These are phyloP conservation scores for Paramecium primaurelia DNA, from an alignment of 73 alveolate genomes.

Conservation along the genomic window DNA sequence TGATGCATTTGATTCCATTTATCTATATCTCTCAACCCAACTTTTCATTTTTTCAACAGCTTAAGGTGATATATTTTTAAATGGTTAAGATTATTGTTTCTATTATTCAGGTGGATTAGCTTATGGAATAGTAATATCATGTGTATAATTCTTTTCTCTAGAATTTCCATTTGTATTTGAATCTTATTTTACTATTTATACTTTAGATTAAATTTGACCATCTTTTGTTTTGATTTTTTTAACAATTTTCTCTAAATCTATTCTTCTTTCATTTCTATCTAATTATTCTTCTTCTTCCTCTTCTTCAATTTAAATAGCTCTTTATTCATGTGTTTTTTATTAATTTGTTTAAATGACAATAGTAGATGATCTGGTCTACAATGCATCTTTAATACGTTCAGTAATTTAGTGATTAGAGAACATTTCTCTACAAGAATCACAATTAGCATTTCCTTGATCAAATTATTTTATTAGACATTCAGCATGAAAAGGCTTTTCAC, in stretches of 20 bases:
- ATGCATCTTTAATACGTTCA: background rate
- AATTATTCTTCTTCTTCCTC: slow-evolving; percentile 2
- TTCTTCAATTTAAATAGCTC: background rate
- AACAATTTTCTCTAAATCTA: background rate
- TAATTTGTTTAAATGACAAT: background rate
- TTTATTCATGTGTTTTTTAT: background rate
- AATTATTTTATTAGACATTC: background rate
- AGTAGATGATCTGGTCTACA: background rate
- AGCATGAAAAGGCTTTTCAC: slow-evolving; percentile 28
- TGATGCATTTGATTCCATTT: background rate
- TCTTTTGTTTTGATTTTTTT: background rate
- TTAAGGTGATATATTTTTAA: background rate
- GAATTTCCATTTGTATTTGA: background rate
- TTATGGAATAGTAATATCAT: background rate
- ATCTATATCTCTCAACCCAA: slow-evolving; percentile 25
- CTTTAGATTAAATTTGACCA: background rate
- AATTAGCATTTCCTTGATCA: background rate
- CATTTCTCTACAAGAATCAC: background rate
- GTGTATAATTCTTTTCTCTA: background rate
- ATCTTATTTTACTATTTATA: background rate
- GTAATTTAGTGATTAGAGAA: background rate
- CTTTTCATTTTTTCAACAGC: background rate
- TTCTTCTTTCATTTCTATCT: background rate
- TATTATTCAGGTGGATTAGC: background rate
- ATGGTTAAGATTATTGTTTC: background rate